Conservation (phyloP, 169 alveolate genomes). For the Cryptosporidium sp. region DNA sequence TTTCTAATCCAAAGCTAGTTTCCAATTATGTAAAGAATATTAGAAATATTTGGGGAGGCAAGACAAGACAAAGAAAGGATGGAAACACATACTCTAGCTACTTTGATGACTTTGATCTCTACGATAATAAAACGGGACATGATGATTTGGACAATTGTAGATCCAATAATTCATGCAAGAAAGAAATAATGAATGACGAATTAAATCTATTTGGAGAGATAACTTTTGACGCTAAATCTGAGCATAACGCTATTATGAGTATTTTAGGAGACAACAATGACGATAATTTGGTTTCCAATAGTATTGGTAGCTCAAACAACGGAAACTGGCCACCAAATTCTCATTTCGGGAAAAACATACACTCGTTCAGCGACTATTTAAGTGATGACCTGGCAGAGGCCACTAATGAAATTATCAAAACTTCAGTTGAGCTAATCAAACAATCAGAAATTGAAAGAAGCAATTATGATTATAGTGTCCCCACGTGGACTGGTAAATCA, state of each 20-base stretch:
- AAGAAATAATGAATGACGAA: constrained; percentile 15
- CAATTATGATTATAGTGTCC: constrained; percentile 61
- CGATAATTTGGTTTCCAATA: constrained; percentile 19
- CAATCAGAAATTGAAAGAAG: constrained; percentile 63
- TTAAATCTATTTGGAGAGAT: constrained; percentile 59
- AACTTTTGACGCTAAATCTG: constrained; percentile 67
- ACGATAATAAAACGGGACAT: background rate
- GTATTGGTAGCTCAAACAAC: constrained; percentile 26
- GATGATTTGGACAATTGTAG: background rate
- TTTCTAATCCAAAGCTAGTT: background rate
- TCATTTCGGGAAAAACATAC: background rate
- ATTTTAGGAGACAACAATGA: constrained; percentile 48
- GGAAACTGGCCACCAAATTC: background rate
- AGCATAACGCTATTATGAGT: constrained; percentile 68
- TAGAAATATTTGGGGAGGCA: constrained; percentile 48
- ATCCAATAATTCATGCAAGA: background rate
- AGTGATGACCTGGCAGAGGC: constrained; percentile 24
- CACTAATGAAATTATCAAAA: constrained; percentile 31
- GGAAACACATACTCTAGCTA: constrained; percentile 51
- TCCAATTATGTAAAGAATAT: constrained; percentile 12
- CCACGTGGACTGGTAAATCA: constrained; percentile 79
- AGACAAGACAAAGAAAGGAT: constrained; percentile 32
- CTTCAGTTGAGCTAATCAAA: constrained; percentile 13
- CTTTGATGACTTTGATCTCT: constrained; percentile 7
- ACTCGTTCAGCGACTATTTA: background rate